Base-by-base conservation (phyloP, 306 rosid species). In the Lathyrus sativus region DNA sequence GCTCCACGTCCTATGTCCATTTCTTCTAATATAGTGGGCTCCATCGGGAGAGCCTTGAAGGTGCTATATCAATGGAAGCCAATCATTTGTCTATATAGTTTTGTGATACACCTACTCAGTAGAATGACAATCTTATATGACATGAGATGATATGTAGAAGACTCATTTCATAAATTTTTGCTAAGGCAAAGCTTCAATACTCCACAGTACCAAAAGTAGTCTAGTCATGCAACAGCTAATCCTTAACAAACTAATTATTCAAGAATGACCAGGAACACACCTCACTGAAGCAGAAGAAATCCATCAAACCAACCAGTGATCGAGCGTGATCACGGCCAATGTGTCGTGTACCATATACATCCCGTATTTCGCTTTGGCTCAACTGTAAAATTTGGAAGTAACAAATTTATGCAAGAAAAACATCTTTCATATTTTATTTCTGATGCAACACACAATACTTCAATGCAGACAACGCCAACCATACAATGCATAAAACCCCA, bases 231-330 rank as follows among this genome's bases (percentile, higher is more conserved):
- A 38, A 54, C 56, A 12, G 53, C 65, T 22, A 57, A 43, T 67
- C 28, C 56, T 37, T 51, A 28, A 24, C 12, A 18, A 9, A 14
- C 54, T 48, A 48, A 48, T 14, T 48, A 65, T 26, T 44, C 39
- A 35, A 14, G 67, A 45, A 61, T 55, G 72, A 62, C 41, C 46
- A 48, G 50, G 45, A 66, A 83, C 90, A 49, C 42, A 90, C 98
- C 96, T 92, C 98, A 68, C 96, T 92, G 74, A 92, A 90, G 84
- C 98, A 92, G 81, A 92, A 92, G 79, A 92, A 86, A 85, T 92
- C 98, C 98, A 92, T 92, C 80, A 92, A 79, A 74, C 88, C 90
- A 82, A 83, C 93, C 76, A 92, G 96, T n/a, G 82, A 80, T 45
- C 76, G 87, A 39, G 96, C 96, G 74, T 92, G 93, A 74, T 92